These are phyloP conservation scores for Neurospora cerealis DNA, from an alignment of 495 filamentous ascomycete genomes.

Conservation along the genomic window DNA sequence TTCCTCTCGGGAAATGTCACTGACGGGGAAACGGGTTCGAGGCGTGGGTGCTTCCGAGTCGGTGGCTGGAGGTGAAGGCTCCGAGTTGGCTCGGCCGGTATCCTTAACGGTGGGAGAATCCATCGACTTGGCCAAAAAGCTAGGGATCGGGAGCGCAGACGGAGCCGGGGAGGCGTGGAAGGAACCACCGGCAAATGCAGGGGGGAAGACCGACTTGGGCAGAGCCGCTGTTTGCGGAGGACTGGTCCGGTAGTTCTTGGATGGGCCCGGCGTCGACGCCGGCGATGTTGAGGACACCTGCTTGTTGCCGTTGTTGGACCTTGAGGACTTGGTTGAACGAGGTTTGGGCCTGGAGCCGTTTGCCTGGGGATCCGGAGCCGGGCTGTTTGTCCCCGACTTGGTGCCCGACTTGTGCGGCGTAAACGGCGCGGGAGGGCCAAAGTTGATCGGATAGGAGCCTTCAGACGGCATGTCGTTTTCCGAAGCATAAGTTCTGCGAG, in stretches of 20 bases:
- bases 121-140: constrained; percentile 76
- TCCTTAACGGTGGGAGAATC: constrained; percentile 41
- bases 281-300: constrained; percentile 22
- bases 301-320: constrained; percentile 25
- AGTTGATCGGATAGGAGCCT: constrained; percentile 11
- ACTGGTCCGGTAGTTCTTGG: constrained; percentile 28
- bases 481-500: constrained; percentile 36
- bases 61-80: constrained; percentile 28
- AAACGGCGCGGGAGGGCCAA: constrained; percentile 16
- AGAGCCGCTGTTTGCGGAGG: constrained; percentile 23
- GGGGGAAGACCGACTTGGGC: constrained; percentile 31
- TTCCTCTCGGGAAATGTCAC: constrained; percentile 36
- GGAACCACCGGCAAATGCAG: constrained; percentile 82
- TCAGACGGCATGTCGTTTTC: constrained; percentile 35
- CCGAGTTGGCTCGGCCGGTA: constrained; percentile 16
- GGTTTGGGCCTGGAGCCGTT: constrained; percentile 15
- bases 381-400: constrained; percentile 16
- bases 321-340: constrained; percentile 26
- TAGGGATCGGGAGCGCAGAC: constrained; percentile 85
- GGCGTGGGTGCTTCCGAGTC: constrained; percentile 35
- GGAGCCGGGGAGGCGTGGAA: constrained; percentile 94
- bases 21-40: constrained; percentile 12
- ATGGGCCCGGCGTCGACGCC: constrained; percentile 24
- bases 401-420: constrained; percentile 27
- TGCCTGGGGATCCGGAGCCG: constrained; percentile 14